Percentiles rank a stretch among this genome's conserved stretches.
phyloP scores from a whole-genome alignment of 257 asterid genomes.

The Hygrophila difformis region DNA sequence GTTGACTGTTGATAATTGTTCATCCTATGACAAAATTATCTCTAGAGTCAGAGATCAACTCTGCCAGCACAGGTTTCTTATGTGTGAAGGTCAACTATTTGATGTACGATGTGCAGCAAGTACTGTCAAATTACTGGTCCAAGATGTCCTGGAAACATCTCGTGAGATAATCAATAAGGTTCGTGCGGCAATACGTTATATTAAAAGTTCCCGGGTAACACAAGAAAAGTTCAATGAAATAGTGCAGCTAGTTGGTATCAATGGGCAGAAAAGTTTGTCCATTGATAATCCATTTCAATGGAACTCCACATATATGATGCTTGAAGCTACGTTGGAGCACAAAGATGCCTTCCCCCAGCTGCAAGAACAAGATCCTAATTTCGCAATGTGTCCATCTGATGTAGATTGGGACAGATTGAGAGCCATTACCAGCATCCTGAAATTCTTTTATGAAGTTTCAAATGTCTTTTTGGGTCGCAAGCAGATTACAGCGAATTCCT shows the following conservation, averaged over 20 bases:
- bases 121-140: slow-evolving; percentile 70
- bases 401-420: slow-evolving; percentile 74
- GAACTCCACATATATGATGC: slow-evolving; percentile 81
- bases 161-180: slow-evolving; percentile 54
- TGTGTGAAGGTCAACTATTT: slow-evolving; percentile 85
- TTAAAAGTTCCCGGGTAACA: slow-evolving; percentile 50
- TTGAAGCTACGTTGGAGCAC: slow-evolving; percentile 68
- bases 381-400: slow-evolving; percentile 44
- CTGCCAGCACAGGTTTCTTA: slow-evolving; percentile 63
- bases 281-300: slow-evolving; percentile 58
- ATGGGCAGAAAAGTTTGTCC: slow-evolving; percentile 38
- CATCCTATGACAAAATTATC: slow-evolving; percentile 51
- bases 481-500: slow-evolving; percentile 64
- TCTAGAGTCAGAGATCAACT: slow-evolving; percentile 64
- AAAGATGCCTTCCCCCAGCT: slow-evolving; percentile 62
- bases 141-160: slow-evolving; percentile 61
- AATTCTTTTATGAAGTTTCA: slow-evolving; percentile 72
- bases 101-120: slow-evolving; percentile 85
- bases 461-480: slow-evolving; percentile 57
- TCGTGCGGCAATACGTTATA: slow-evolving; percentile 58
- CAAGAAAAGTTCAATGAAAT: slow-evolving; percentile 74
- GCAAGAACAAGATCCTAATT: slow-evolving; percentile 62
- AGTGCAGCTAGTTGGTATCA: slow-evolving; percentile 50
- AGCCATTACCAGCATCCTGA: slow-evolving; percentile 57
- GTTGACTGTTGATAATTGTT: slow-evolving; percentile 53